Conservation (phyloP, 306 rosid species). For the Medicago arabica region DNA sequence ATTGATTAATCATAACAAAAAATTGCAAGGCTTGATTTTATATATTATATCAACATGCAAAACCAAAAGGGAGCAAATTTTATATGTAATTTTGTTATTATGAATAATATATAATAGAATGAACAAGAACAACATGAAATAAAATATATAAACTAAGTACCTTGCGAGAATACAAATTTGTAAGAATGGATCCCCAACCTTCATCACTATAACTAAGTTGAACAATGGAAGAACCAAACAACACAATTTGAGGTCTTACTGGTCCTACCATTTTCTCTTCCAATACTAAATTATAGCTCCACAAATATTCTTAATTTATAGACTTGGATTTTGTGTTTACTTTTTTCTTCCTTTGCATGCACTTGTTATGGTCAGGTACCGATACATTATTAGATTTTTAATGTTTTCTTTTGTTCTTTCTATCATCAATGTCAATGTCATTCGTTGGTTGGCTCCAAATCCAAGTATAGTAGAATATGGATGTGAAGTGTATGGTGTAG, state of each 20-base stretch:
- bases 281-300: neutral
- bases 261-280: slow-evolving; percentile 76
- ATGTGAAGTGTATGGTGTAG: slow-evolving; percentile 35
- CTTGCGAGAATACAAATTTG: slow-evolving; percentile 72
- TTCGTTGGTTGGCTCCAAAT: slow-evolving; percentile 9
- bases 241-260: slow-evolving; percentile 77
- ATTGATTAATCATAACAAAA: neutral
- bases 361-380: neutral
- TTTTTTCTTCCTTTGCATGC: slow-evolving; percentile 10
- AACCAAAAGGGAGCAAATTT: neutral
- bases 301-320: slow-evolving; percentile 7
- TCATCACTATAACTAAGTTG: slow-evolving; percentile 57
- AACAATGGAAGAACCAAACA: slow-evolving; percentile 91
- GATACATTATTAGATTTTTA: neutral
- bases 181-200: slow-evolving; percentile 87
- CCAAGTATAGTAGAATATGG: neutral
- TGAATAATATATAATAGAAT: neutral
- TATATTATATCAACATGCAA: slow-evolving; percentile 7
- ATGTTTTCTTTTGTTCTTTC: slow-evolving; percentile 18
- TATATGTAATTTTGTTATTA: neutral
- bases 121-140: neutral
- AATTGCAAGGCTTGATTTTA: slow-evolving; percentile 1
- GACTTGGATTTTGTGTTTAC: neutral
- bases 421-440: slow-evolving; percentile 8
- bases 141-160: slow-evolving; percentile 34